A percentile compares a stretch with the other conserved stretches of the same genome.
phyloP scores from a whole-genome alignment of 2,329 filamentous ascomycete genomes.

The Penicillium brevicompactum region DNA sequence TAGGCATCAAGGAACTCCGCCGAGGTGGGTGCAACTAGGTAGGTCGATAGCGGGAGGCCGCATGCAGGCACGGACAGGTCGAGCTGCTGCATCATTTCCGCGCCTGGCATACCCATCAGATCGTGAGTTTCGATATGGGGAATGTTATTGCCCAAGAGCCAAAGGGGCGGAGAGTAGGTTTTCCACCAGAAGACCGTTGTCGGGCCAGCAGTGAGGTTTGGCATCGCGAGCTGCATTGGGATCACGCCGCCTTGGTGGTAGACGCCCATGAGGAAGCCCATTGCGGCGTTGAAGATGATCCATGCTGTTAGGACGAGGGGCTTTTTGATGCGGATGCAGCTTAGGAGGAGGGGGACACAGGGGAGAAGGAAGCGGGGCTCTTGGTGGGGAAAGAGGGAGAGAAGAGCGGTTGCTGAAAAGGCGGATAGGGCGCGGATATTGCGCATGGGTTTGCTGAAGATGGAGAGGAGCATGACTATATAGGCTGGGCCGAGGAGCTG shows the following conservation, averaged over 20 bases:
- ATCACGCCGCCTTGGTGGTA: conserved; percentile 58
- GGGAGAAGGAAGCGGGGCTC: conserved; percentile 57
- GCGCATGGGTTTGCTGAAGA: conserved; percentile 50
- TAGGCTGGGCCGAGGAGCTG: conserved; percentile 72
- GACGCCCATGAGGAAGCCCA: conserved; percentile 54
- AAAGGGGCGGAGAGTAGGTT: conserved; percentile 55
- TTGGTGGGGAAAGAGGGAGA: conserved; percentile 53
- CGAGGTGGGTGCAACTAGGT: conserved; percentile 50
- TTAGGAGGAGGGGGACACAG: conserved; percentile 53
- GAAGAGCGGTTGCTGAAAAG: conserved; percentile 45
- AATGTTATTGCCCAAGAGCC: conserved; percentile 49
- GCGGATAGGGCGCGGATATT: conserved; percentile 47
- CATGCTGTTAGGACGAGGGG: conserved; percentile 47
- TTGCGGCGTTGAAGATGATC: conserved; percentile 52
- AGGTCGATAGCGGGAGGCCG: conserved; percentile 31
- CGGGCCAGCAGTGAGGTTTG: conserved; percentile 35
- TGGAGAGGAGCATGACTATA: conserved; percentile 49
- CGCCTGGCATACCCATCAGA: conserved; percentile 51
- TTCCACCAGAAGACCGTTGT: conserved; percentile 57
- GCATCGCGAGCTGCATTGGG: conserved; percentile 51
- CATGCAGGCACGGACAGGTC: conserved; percentile 37
- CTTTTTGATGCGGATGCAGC: conserved; percentile 47
- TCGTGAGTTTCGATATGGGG: conserved; percentile 46
- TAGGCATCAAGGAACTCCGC: conserved; percentile 44
- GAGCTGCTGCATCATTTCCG: conserved; percentile 43